Evolutionary conservation across 2,329 filamentous ascomycete species (phyloP).

Genomic region (Phialemoniopsis sp.): DNA sequence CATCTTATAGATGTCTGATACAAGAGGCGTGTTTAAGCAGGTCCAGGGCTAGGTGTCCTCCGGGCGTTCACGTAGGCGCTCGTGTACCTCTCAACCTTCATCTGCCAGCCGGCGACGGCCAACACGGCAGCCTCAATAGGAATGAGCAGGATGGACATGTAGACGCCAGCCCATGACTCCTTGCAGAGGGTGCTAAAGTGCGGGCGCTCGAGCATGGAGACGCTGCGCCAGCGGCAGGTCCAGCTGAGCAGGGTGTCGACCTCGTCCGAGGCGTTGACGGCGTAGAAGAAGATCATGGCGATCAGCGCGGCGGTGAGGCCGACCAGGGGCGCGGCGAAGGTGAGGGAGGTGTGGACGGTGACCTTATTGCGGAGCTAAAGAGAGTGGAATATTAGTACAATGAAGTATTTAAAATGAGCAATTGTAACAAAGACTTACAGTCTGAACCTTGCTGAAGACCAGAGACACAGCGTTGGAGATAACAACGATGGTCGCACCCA

Average conservation of each 20-base stretch:
- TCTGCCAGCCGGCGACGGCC: slow-evolving; percentile 38
- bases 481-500: slow-evolving; percentile 44
- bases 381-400: background rate
- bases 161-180: slow-evolving; percentile 50
- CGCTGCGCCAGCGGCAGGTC: slow-evolving; percentile 55
- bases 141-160: slow-evolving; percentile 51
- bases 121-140: slow-evolving; percentile 50
- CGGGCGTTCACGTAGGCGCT: slow-evolving; percentile 21
- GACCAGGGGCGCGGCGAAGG: slow-evolving; percentile 33
- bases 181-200: slow-evolving; percentile 53
- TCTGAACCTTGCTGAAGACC: slow-evolving; percentile 39
- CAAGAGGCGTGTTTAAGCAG: slow-evolving; percentile 5
- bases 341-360: slow-evolving; percentile 26
- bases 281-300: slow-evolving; percentile 54
- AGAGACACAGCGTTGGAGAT: slow-evolving; percentile 44
- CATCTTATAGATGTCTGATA: too few relatives aligned
- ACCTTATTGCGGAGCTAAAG: slow-evolving; percentile 32
- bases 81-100: slow-evolving; percentile 37
- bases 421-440: slow-evolving; percentile 47
- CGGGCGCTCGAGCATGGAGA: slow-evolving; percentile 48
- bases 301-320: slow-evolving; percentile 44
- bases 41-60: slow-evolving; percentile 25
- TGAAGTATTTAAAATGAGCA: too few relatives aligned
- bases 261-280: slow-evolving; percentile 45
- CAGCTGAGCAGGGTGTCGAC: slow-evolving; percentile 56